Base-by-base conservation (phyloP, 2,329 filamentous ascomycete genomes). In the Phyllosticta citrichinensis region DNA sequence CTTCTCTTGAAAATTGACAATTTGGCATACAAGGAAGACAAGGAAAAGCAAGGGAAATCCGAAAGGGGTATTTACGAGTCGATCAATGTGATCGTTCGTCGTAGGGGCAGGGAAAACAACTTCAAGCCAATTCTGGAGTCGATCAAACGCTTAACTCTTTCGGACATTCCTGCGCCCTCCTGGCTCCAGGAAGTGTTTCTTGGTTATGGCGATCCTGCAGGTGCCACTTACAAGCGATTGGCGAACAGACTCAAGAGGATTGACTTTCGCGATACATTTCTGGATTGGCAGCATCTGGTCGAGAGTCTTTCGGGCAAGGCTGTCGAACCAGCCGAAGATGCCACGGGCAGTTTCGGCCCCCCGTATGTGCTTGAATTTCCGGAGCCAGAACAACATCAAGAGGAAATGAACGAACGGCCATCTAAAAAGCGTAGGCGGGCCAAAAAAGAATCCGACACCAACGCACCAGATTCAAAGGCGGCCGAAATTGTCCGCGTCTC, bases 121-220 rank as follows among this genome's bases (percentile, higher is more conserved):
- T 99, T 99, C 80, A 95, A 90, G 70, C 86, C 92, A 10, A 87
- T 99, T 10, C 80, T 99, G 40, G 89, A 97, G 68, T 96, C 92
- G 1, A 95, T 99, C 70, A 89, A 88, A 69, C 89, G 85, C 65
- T 81, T 99, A 30, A 88, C 91, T 1, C 79, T 96, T 35, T 91
- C 91, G 0, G 89, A 96, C 67, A 86, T 93, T 20, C 88, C 89
- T 6, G 80, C 97, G 59, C 91, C 94, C 14, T 83, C 87, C 2
- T 99, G 94, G 94, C 80, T 99, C 52, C 91, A 96, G 68, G 94
- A 97, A 66, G 93, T 97, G 10, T 99, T 97, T 73, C 79, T 99
- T n/a, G 94, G 94, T 2, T 97, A 96, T 72, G 94, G 94, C 55
- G 92, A 99, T 73, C 93, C 94, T 62, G 83, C 90, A 30, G 87